Percentiles rank a stretch among this genome's conserved stretches.
These are phyloP conservation scores for Ustilago curta DNA, from an alignment of 1,284 basidiomycete species.

Conservation along the genomic window DNA sequence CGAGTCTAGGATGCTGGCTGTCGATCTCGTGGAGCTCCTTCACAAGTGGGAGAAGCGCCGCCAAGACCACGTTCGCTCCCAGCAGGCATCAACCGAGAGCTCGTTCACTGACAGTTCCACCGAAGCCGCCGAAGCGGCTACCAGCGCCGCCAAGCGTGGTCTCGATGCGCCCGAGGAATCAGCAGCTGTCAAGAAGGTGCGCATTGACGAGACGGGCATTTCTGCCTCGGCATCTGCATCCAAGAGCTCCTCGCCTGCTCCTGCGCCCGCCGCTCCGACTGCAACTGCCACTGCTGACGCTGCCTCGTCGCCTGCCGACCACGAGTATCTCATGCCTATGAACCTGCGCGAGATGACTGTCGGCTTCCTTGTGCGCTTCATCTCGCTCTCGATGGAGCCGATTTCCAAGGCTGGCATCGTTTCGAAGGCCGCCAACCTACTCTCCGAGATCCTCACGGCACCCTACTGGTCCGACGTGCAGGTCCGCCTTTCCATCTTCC, in stretches of 20 bases:
- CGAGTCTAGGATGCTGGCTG: slow-evolving; percentile 79
- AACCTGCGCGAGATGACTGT: slow-evolving; percentile 75
- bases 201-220: slow-evolving; percentile 71
- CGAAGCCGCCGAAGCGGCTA: slow-evolving; percentile 18
- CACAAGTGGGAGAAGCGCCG: slow-evolving; percentile 70
- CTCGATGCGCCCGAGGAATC: slow-evolving; percentile 38
- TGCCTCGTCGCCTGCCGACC: slow-evolving; percentile 37
- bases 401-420: slow-evolving; percentile 77
- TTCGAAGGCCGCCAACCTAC: slow-evolving; percentile 81
- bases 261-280: slow-evolving; percentile 28
- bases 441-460: slow-evolving; percentile 83
- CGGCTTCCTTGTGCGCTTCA: slow-evolving; percentile 90
- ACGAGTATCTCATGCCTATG: slow-evolving; percentile 60
- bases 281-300: slow-evolving; percentile 8
- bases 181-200: slow-evolving; percentile 70
- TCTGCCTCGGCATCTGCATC: slow-evolving; percentile 60
- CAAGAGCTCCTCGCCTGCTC: slow-evolving; percentile 59
- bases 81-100: slow-evolving; percentile 19
- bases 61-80: slow-evolving; percentile 70
- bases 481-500: slow-evolving; percentile 78
- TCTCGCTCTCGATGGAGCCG: slow-evolving; percentile 79
- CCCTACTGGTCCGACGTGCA: slow-evolving; percentile 93
- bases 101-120: slow-evolving; percentile 8
- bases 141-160: slow-evolving; percentile 32
- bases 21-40: slow-evolving; percentile 71